Conservation (phyloP, 768 basidiomycete species). For the Suillus tomentosus region DNA sequence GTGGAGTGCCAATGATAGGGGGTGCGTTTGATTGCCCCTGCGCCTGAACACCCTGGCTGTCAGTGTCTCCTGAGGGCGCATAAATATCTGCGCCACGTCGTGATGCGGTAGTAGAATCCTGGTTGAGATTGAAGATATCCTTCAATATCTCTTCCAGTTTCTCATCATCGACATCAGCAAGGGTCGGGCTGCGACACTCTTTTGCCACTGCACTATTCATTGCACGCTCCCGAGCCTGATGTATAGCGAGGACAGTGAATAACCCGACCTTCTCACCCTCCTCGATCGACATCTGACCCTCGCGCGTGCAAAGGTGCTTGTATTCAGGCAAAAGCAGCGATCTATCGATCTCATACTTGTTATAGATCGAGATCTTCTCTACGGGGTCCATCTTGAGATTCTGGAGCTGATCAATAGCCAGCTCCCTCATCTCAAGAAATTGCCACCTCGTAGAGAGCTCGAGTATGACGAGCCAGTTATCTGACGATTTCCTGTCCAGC, state of each 20-base stretch:
- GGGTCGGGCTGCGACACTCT: conserved; percentile 27
- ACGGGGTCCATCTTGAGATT: conserved; percentile 47
- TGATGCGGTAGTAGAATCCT: background rate
- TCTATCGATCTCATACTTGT: conserved; percentile 50
- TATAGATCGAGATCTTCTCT: conserved; percentile 59
- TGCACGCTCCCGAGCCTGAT: conserved; percentile 51
- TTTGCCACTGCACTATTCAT: conserved; percentile 35
- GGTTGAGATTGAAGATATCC: conserved; percentile 33
- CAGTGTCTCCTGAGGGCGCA: background rate
- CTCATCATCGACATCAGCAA: conserved; percentile 29
- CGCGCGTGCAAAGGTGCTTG: conserved; percentile 50
- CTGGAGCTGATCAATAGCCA: conserved; percentile 58
- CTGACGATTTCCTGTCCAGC: conserved; percentile 48
- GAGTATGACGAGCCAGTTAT: conserved; percentile 58
- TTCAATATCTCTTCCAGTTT: conserved; percentile 31
- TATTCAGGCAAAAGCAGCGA: conserved; percentile 55
- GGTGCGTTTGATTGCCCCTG: background rate
- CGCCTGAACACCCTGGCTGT: background rate
- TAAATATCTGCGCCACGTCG: background rate
- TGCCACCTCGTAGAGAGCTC: conserved; percentile 55
- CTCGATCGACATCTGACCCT: conserved; percentile 50
- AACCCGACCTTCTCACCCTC: conserved; percentile 60
- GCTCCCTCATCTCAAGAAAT: conserved; percentile 51
- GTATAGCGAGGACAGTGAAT: conserved; percentile 55
- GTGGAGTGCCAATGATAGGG: background rate